phyloP scores from a whole-genome alignment of 768 basidiomycete genomes.

The Macrolepiota dolichaula region DNA sequence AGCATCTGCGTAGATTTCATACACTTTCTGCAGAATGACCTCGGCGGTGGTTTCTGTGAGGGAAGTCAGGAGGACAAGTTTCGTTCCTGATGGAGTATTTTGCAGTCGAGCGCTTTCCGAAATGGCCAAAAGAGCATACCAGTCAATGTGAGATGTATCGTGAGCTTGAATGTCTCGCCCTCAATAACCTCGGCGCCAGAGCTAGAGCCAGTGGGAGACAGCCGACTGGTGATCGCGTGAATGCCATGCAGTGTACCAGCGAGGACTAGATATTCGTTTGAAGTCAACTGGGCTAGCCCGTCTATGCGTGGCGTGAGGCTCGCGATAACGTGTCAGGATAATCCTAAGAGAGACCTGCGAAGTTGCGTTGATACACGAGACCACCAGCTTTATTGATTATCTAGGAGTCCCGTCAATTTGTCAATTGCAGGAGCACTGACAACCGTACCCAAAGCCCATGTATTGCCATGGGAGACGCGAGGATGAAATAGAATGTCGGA shows the following conservation, averaged over 20 bases:
- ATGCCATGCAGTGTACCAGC: conserved; percentile 97
- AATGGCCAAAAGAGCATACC: conserved; percentile 43
- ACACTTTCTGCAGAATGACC: conserved; percentile 74
- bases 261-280: conserved; percentile 93
- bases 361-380: conserved; percentile 89
- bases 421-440: background rate
- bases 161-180: conserved; percentile 93
- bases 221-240: conserved; percentile 93
- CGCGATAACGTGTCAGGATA: conserved; percentile 1
- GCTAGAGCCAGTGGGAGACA: conserved; percentile 79
- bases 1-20: conserved; percentile 90
- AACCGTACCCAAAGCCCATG: conserved; percentile 77
- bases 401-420: conserved; percentile 34
- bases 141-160: conserved; percentile 84
- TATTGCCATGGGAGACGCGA: conserved; percentile 54
- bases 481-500: background rate
- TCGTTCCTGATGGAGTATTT: conserved; percentile 62
- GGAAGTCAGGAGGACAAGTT: conserved; percentile 91
- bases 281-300: conserved; percentile 85
- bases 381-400: conserved; percentile 99
- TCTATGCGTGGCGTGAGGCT: conserved; percentile 47
- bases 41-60: conserved; percentile 69
- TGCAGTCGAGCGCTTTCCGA: background rate
- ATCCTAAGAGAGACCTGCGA: conserved; percentile 59
- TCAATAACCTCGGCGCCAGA: conserved; percentile 96